A percentile compares a stretch with the other conserved stretches of the same genome.
phyloP scores from a whole-genome alignment of 306 rosid genomes.

The Cucumis sativus region DNA sequence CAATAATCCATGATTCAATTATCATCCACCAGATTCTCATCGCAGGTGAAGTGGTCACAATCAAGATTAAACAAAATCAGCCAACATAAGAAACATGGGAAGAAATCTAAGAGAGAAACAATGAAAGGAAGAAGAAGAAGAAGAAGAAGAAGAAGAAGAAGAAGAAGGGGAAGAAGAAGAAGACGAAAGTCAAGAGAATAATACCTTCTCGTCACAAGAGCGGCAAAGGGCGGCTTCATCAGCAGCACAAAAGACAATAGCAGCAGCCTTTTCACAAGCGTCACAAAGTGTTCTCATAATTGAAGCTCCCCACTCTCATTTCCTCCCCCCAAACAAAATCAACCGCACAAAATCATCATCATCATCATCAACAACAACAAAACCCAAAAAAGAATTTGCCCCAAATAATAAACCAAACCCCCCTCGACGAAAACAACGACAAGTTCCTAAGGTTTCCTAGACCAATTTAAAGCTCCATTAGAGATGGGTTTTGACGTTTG shows the following conservation, averaged over 20 bases:
- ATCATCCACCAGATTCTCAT: background rate
- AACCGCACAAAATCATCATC: background rate
- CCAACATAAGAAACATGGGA: background rate
- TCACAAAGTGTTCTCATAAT: slow-evolving; percentile 99
- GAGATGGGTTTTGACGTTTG: slow-evolving; percentile 2
- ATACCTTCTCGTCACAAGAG: slow-evolving; percentile 90
- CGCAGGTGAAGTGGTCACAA: background rate
- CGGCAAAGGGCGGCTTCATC: slow-evolving; percentile 97
- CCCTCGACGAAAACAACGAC: background rate
- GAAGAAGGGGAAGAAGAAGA: background rate
- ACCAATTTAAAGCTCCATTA: slow-evolving; percentile 1
- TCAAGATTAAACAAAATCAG: slow-evolving; percentile 1
- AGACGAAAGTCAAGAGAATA: background rate
- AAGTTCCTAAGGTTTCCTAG: background rate
- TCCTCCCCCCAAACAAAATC: slow-evolving; percentile 23
- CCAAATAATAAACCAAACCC: background rate
- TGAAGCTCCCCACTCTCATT: slow-evolving; percentile 50
- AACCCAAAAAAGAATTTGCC: background rate
- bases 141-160: background rate
- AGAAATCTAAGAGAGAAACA: background rate
- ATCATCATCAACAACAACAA: background rate
- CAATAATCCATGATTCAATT: background rate
- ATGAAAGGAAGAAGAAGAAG: background rate
- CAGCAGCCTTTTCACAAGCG: slow-evolving; percentile 95
- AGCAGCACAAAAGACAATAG: slow-evolving; percentile 93